Base-by-base conservation (phyloP, 1,139 yeast genomes). In the Geotrichum australiense region DNA sequence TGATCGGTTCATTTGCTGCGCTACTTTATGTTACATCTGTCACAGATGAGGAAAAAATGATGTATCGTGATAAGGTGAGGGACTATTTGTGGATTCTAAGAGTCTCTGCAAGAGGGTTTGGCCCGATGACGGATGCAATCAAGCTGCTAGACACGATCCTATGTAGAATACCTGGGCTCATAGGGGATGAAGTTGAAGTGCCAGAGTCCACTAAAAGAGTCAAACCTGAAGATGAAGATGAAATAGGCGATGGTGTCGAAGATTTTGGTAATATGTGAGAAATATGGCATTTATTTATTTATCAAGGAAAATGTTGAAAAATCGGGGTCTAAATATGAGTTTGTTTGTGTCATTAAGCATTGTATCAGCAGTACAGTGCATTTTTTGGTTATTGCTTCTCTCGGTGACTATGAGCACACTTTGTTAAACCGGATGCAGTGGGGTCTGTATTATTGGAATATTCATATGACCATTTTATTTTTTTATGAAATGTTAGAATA, bases 1-100 rank as follows among this genome's bases (percentile, higher is more conserved):
- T 84, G 37, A 83, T 86, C 41, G 95, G 95, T 2, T 77, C 89
- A 0, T 87, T 87, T 69, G 94, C 95, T 0, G 80, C 93, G 0
- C 66, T 87, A 8, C 63, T 87, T 43, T 83, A 51, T 27, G 59
- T 58, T 3, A 63, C 69, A 0, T 48, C 66, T 15, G 39, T 40
- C n/a, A 42, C 48, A 38, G 48, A 50, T 15, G 84, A 77, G 45
- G 95, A 85, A 54, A 71, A 81, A 0, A 68, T 66, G 28, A 68
- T 73, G 42, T 84, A 75, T 59, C 71, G 76, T 53, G 83, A 78
- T 50, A 80, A 80, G 50, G 71, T 86, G 30, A 74, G 76, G 54
- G 81, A 81, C 52, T 87, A 84, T 58, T 66, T 93, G 47, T 78
- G 87, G 82, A 73, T 79, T 11, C 62, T 89, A 39, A 76, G 81